These are phyloP conservation scores for Lagenidium giganteum DNA, from an alignment of 352 stramenopile species.

Conservation along the genomic window DNA sequence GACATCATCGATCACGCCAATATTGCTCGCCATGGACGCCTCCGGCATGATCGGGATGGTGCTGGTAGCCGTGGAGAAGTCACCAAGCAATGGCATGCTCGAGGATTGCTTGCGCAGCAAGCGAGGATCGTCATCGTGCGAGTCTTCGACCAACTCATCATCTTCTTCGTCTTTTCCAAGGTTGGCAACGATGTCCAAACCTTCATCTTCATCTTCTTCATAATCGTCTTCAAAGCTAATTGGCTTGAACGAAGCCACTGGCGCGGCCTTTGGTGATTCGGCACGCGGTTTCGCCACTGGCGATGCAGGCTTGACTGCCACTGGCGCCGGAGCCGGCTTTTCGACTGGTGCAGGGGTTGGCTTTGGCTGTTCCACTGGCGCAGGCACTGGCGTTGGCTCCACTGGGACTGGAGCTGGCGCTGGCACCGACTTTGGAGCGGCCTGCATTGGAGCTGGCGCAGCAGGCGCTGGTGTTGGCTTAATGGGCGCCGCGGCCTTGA, in stretches of 20 bases:
- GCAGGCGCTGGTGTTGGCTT: not conserved
- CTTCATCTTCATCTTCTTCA: too few species aligned
- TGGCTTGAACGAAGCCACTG: too few species aligned
- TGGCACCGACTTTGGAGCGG: not conserved
- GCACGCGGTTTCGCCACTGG: too few species aligned
- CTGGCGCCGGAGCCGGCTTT: not conserved
- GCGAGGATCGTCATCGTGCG: too few species aligned
- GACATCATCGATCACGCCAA: slow-evolving; percentile 55
- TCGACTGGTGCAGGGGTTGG: not conserved
- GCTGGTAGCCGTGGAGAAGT: slow-evolving; percentile 63
- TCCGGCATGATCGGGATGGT: slow-evolving; percentile 56
- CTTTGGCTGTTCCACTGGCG: slow-evolving; percentile 8
- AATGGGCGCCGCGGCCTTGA: not conserved
- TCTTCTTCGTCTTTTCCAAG: slow-evolving; percentile 1
- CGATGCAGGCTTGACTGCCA: too few species aligned
- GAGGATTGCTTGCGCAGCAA: slow-evolving; percentile 44
- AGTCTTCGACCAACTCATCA: slow-evolving; percentile 5
- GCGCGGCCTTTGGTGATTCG: not conserved
- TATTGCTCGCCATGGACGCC: slow-evolving; percentile 36
- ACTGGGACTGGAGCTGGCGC: slow-evolving; percentile 3
- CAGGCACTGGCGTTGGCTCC: slow-evolving; percentile 2
- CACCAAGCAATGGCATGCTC: slow-evolving; percentile 65
- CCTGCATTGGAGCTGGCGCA: not conserved
- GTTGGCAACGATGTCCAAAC: too few species aligned
- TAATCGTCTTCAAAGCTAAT: too few species aligned